These are phyloP conservation scores for Chytriomyces confervae DNA, from an alignment of 192 early-diverging fungal genomes.

Conservation along the genomic window DNA sequence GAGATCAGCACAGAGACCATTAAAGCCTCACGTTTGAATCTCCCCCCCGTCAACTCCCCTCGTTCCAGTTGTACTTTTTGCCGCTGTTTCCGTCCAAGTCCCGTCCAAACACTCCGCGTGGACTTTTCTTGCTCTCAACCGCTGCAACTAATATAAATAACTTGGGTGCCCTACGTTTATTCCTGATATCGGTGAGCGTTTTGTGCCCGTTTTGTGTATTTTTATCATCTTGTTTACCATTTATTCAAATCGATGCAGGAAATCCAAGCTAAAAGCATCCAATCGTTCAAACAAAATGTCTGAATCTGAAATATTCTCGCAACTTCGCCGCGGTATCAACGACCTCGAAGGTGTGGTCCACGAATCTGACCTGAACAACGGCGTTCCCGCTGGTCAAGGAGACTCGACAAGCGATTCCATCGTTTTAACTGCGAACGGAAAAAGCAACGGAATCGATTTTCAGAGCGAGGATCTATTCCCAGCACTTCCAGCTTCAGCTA, in stretches of 20 bases:
- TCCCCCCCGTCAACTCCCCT: too few species aligned
- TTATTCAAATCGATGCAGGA: neutral
- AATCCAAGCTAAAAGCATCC: neutral
- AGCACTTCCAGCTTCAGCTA: constrained; percentile 64
- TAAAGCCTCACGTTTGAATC: too few species aligned
- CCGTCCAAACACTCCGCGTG: too few species aligned
- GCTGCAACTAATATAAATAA: too few species aligned
- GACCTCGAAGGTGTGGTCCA: constrained; percentile 15
- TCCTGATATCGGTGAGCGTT: too few species aligned
- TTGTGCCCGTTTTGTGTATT: too few species aligned
- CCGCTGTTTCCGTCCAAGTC: too few species aligned
- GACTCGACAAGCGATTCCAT: constrained; percentile 2
- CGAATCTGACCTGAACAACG: neutral
- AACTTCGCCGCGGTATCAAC: constrained; percentile 32
- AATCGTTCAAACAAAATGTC: neutral
- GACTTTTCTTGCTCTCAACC: too few species aligned
- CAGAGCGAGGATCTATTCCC: constrained; percentile 77
- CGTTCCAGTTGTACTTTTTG: too few species aligned
- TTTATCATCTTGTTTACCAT: too few species aligned
- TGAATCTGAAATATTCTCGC: constrained; percentile 32
- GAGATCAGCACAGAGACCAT: too few species aligned
- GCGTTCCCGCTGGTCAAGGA: neutral
- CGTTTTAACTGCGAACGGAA: neutral
- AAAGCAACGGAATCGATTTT: constrained; percentile 52
- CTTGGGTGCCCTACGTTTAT: too few species aligned